phyloP scores from a whole-genome alignment of 345 rosid species.

The Aquilaria malaccensis region DNA sequence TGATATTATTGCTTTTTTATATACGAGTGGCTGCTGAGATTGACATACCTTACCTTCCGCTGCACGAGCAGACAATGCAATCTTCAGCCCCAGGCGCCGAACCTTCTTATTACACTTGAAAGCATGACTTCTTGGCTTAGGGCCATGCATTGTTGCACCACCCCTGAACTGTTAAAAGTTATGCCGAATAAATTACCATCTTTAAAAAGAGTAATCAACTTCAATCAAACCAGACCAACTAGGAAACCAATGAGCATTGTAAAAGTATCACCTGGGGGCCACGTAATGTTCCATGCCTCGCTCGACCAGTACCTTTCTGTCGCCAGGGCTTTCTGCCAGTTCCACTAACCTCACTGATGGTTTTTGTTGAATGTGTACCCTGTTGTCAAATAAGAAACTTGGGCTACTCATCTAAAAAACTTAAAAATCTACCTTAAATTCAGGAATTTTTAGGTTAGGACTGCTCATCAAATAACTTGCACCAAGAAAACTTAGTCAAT shows the following conservation, averaged over 20 bases:
- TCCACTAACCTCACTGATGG: conserved; percentile 89
- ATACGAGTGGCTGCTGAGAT: conserved; percentile 12
- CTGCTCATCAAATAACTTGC: too few relatives aligned
- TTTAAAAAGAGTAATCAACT: not conserved
- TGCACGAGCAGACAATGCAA: conserved; percentile 86
- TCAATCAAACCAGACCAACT: conserved; percentile 4
- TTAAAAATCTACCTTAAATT: too few relatives aligned
- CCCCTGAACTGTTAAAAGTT: conserved; percentile 67
- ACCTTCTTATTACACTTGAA: conserved; percentile 84
- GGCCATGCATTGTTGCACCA: conserved; percentile 90
- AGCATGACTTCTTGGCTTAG: conserved; percentile 92
- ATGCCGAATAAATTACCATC: conserved; percentile 8
- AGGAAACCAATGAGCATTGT: conserved; percentile 6
- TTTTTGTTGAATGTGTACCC: conserved; percentile 97
- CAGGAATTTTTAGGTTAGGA: too few relatives aligned
- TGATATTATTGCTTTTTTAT: not conserved
- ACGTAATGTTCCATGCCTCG: conserved; percentile 81
- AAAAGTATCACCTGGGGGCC: conserved; percentile 68
- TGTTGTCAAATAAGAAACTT: conserved; percentile 13
- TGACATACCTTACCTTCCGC: conserved; percentile 85
- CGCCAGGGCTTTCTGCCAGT: conserved; percentile 88
- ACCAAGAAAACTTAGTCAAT: too few relatives aligned
- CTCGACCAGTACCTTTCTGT: conserved; percentile 90
- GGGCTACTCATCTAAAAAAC: not conserved
- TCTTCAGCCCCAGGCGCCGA: conserved; percentile 83